Evolutionary conservation across 164 flowering plant genomes (phyloP), one percentile per base, ranked within the genome.

Genomic region (Vitis labrusca): DNA sequence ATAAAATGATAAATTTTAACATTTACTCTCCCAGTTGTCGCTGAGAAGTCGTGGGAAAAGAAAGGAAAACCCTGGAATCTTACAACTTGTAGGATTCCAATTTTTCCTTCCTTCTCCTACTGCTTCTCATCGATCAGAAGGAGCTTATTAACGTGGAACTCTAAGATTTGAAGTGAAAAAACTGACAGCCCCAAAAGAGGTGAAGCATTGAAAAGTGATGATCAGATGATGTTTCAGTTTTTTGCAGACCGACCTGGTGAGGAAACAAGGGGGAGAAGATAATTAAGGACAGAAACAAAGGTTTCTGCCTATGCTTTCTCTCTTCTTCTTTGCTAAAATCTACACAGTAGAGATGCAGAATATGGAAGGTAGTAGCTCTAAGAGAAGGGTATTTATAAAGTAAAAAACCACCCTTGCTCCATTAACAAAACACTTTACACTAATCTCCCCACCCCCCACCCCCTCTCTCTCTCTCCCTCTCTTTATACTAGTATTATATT

Each of bases 291-390:
- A 61, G 73, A 63, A 67, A 52, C 14, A 71, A 64, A 49, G 60
- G 27, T 23, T 60, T 63, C 61, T 67, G 15, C 5, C 57, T 71
- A 47, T 48, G 48, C 37, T 19, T 49, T 63, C 56, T 53, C 61
- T 71, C 71, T 69, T 64, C 62, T 51, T 64, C 47, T 64, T 53
- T 19, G 16, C 61, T 61, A 54, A 61, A 70, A 44, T 65, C 67
- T 63, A 69, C 50, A 63, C 30, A 63, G 69, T 30, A 70, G 82
- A 68, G 76, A 71, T 69, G 83, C 79, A 81, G 79, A 77, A 78
- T 74, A 77, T 78, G 74, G 76, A 71, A 78, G 76, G 55, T 62
- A 61, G 32, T 55, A 12, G 69, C 15, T 50, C 59, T 12, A 13
- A 30, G 78, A 71, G 59, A 64, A 50, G 58, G 70, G 70, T 75